A percentile compares a stretch with the other conserved stretches of the same genome.
Conservation (phyloP, 352 stramenopile genomes). For the Aphanomyces astaci region DNA sequence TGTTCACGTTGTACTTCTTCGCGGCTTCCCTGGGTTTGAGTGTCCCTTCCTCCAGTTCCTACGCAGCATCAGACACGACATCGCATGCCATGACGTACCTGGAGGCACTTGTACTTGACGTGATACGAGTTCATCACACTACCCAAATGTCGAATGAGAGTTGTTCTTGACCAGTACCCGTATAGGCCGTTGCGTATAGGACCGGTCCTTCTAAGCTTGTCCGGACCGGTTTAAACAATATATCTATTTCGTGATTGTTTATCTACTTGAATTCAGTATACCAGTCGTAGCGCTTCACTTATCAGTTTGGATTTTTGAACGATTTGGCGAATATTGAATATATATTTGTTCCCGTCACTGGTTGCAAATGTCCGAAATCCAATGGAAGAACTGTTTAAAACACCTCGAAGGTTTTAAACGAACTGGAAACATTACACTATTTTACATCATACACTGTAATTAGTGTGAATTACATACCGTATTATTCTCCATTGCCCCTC, state of each 20-base stretch:
- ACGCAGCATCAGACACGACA: neutral
- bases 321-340: too few species aligned
- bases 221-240: too few species aligned
- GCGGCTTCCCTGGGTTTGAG: slow-evolving; percentile 4
- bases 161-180: slow-evolving; percentile 14
- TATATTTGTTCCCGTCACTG: too few species aligned
- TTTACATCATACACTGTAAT: neutral
- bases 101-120: slow-evolving; percentile 14
- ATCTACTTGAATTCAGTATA: too few species aligned
- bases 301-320: too few species aligned
- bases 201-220: too few species aligned
- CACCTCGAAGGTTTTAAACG: neutral
- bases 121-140: slow-evolving; percentile 17
- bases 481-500: neutral
- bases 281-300: too few species aligned
- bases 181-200: slow-evolving; percentile 5
- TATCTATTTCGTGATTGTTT: too few species aligned
- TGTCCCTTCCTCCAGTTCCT: slow-evolving; percentile 8
- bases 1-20: slow-evolving; percentile 13
- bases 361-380: too few species aligned
- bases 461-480: neutral
- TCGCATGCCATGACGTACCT: neutral
- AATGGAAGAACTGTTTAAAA: too few species aligned
- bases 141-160: slow-evolving; percentile 10
- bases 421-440: neutral